phyloP scores from a whole-genome alignment of 192 early-diverging fungal genomes.

The Entomortierella parvispora region DNA sequence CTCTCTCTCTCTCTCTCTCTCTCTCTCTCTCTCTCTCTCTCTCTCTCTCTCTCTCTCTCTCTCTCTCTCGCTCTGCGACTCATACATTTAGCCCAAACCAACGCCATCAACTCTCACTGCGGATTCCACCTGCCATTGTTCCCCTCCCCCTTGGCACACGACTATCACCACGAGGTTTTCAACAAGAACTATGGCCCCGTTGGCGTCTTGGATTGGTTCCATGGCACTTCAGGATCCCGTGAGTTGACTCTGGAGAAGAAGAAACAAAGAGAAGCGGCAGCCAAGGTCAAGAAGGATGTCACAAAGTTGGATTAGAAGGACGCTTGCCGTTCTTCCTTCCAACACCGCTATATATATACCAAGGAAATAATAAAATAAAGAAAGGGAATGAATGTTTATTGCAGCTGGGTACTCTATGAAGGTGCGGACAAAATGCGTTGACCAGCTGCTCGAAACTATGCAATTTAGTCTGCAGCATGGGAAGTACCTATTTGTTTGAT shows the following conservation, averaged over 20 bases:
- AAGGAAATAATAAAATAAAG: background rate
- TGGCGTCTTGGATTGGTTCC: constrained; percentile 43
- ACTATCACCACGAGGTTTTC: constrained; percentile 79
- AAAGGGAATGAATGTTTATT: too few species aligned
- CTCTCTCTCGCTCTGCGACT: constrained; percentile 2
- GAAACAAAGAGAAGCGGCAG: constrained; percentile 14
- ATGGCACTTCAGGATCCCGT: constrained; percentile 35
- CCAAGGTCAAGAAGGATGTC: constrained; percentile 7
- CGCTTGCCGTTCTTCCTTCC: too few species aligned
- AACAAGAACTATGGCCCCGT: constrained; percentile 66
- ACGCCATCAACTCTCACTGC: constrained; percentile 77
- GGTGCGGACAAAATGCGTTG: too few species aligned
- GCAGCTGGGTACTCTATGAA: too few species aligned
- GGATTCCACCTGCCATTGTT: constrained; percentile 83
- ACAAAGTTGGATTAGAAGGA: background rate
- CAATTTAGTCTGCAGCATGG: too few species aligned
- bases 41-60: background rate
- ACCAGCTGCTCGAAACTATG: too few species aligned
- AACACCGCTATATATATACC: background rate
- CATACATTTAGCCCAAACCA: constrained; percentile 35
- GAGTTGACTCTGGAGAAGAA: constrained; percentile 39
- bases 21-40: background rate
- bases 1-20: background rate
- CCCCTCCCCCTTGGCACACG: constrained; percentile 72
- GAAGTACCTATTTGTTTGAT: too few species aligned